These are phyloP conservation scores for Boletus subparvulus DNA, from an alignment of 768 basidiomycete species.

Conservation along the genomic window DNA sequence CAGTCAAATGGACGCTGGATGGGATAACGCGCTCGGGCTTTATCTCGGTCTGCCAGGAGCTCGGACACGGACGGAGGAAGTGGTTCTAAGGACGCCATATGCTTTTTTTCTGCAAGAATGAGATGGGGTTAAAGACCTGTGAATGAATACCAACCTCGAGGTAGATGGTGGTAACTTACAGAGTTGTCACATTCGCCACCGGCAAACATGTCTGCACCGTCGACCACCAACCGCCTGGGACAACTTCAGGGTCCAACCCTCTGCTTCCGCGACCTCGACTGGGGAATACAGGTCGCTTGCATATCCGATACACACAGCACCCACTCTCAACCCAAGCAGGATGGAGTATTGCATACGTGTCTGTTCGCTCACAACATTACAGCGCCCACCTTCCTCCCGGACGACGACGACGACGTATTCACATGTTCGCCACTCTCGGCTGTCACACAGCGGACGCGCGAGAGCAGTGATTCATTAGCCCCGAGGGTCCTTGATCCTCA, in stretches of 20 bases:
- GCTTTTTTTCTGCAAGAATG: background rate
- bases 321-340: background rate
- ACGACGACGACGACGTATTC: background rate
- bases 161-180: background rate
- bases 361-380: too few relatives aligned
- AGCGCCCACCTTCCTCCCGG: too few relatives aligned
- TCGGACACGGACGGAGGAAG: slow-evolving; percentile 4
- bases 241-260: background rate
- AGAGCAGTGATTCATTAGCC: too few relatives aligned
- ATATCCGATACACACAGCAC: slow-evolving; percentile 11
- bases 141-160: background rate
- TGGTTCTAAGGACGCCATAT: background rate
- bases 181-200: background rate
- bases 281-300: slow-evolving; percentile 1
- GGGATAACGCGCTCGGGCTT: background rate
- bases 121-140: background rate
- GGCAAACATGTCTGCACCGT: background rate
- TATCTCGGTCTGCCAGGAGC: background rate
- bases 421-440: background rate
- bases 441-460: background rate
- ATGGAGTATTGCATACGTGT: too few relatives aligned
- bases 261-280: background rate
- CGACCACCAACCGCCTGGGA: slow-evolving; percentile 9
- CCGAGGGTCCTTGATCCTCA: background rate
- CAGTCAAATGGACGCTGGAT: slow-evolving; percentile 2